Evolutionary conservation across 441 rosid genomes (phyloP), one percentile per base, ranked within the genome.

Genomic region (Cnidoscolus chayamansa): DNA sequence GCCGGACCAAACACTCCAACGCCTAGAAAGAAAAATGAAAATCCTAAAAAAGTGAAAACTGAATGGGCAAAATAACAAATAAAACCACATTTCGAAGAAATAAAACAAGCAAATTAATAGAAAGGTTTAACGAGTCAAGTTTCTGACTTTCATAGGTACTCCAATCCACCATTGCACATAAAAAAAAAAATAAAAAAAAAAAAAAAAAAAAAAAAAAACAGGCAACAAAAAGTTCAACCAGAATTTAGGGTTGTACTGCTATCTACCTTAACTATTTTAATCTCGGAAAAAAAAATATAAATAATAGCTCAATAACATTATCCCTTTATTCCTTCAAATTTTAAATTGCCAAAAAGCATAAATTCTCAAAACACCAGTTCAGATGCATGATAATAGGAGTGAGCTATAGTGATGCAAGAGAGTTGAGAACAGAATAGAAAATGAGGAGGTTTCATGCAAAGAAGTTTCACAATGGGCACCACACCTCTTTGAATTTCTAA

Each of bases 1-100:
- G 83, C 68, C 98, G 90, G 67, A 96, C 99, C 88, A 93, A 86
- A 86, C 99, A 93, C 84, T 96, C 99, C 81, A 96, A 78, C 66
- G 99, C 98, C 99, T 96, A 71, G 61, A 70, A 69, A 62, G 19
- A 71, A 77, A 48, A 65, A 50, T 48, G 50, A 57, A 32, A 74
- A 45, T 73, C 43, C 48, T 30, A 16, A 43, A 17, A 40, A 19
- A 65, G 45, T 59, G 19, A 68, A 59, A 57, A 35, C 37, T 4
- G 4, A 45, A 71, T 25, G 25, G 57, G 48, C 17, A 63, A 60
- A 43, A 31, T 35, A 2, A 40, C 6, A 6, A 40, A 3, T 40
- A 40, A 40, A 40, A 4, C 45, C 48, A 51, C 49, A 40, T 31
- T 16, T 19, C 20, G 51, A 19, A 40, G 6, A n/a, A 16, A 1